Percentiles rank a stretch among this genome's conserved stretches.
These are phyloP conservation scores for Coemansia nantahalensis DNA, from an alignment of 192 early-diverging fungal species.

Conservation along the genomic window DNA sequence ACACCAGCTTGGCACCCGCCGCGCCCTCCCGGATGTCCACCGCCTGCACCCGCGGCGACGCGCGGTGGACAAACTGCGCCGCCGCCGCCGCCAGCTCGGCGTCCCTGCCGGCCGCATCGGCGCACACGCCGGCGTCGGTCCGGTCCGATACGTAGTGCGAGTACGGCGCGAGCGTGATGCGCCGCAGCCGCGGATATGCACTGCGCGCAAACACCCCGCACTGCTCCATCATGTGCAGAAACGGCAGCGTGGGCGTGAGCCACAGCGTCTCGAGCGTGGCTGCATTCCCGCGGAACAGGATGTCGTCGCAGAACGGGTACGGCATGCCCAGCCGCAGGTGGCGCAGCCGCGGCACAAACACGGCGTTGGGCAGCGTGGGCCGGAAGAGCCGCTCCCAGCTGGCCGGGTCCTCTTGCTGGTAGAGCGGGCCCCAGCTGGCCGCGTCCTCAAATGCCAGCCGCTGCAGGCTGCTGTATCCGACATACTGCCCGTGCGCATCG, in stretches of 20 bases:
- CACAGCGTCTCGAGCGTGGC: conserved; percentile 10
- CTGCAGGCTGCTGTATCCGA: conserved; percentile 6
- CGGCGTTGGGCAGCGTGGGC: neutral
- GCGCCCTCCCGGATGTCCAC: too few relatives aligned
- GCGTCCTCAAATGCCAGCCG: conserved; percentile 1
- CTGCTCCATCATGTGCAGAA: conserved; percentile 7
- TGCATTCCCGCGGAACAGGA: conserved; percentile 11
- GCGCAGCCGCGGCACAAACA: conserved; percentile 7
- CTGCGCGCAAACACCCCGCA: conserved; percentile 3
- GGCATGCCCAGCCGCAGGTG: conserved; percentile 4
- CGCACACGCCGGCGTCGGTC: too few relatives aligned
- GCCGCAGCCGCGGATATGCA: neutral
- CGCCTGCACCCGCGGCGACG: neutral
- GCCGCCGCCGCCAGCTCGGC: conserved; percentile 1
- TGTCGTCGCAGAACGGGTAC: conserved; percentile 18
- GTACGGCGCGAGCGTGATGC: neutral
- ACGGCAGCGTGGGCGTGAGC: neutral
- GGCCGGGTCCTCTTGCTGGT: too few relatives aligned
- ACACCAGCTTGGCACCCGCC: neutral
- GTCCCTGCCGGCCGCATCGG: too few relatives aligned
- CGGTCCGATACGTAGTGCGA: neutral
- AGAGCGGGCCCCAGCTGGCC: too few relatives aligned
- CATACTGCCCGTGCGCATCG: conserved; percentile 1
- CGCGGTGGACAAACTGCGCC: conserved; percentile 9
- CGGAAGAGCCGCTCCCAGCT: neutral